Conservation (phyloP, 192 early-diverging fungal species). For the Podila epigama region DNA sequence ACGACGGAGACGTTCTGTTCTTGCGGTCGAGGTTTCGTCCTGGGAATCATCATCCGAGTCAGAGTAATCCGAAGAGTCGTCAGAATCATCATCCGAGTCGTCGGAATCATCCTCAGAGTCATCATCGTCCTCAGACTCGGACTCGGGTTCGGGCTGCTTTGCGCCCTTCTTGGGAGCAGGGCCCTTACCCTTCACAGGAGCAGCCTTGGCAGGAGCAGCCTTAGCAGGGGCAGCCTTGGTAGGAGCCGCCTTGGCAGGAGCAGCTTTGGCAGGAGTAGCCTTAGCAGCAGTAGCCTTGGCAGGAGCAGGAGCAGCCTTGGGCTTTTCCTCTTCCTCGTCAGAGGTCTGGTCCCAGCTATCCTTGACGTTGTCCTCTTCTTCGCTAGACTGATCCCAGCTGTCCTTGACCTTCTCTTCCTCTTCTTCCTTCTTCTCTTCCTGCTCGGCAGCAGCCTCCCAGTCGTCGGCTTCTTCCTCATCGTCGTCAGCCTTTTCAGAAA, state of each 20-base stretch:
- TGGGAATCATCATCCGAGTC: slow-evolving; percentile 65
- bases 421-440: slow-evolving; percentile 57
- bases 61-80: slow-evolving; percentile 56
- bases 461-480: slow-evolving; percentile 21
- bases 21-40: slow-evolving; percentile 69
- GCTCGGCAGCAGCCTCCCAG: slow-evolving; percentile 55
- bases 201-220: slow-evolving; percentile 26
- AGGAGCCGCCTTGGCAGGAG: slow-evolving; percentile 21
- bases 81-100: slow-evolving; percentile 55
- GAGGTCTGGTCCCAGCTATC: slow-evolving; percentile 57
- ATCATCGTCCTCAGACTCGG: slow-evolving; percentile 10
- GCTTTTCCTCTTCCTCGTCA: slow-evolving; percentile 48
- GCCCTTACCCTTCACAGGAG: slow-evolving; percentile 20
- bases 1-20: slow-evolving; percentile 70
- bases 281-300: slow-evolving; percentile 42
- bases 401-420: slow-evolving; percentile 70
- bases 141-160: slow-evolving; percentile 26
- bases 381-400: slow-evolving; percentile 59
- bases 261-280: slow-evolving; percentile 29
- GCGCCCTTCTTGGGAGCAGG: slow-evolving; percentile 48
- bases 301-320: slow-evolving; percentile 37
- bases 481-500: slow-evolving; percentile 56
- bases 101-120: slow-evolving; percentile 36
- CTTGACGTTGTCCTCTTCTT: slow-evolving; percentile 71
- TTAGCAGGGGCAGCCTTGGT: slow-evolving; percentile 32